These are phyloP conservation scores for Diaporthe citriasiana DNA, from an alignment of 2,329 filamentous ascomycete genomes.

Conservation along the genomic window DNA sequence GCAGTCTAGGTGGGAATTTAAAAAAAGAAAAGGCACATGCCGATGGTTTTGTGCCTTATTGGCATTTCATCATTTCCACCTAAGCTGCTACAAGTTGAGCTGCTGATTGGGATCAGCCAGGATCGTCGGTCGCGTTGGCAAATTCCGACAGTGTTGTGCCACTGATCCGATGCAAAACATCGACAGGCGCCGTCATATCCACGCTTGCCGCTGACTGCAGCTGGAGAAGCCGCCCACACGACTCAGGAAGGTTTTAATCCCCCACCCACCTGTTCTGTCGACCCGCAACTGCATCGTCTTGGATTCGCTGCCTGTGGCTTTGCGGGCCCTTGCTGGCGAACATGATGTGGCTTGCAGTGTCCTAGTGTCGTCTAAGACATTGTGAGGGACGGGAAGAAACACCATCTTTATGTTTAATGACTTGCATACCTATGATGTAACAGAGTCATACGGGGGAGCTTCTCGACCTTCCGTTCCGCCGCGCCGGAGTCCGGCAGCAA, in stretches of 20 bases:
- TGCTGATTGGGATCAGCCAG: conserved; percentile 29
- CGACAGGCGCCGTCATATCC: not conserved
- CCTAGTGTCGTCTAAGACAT: not conserved
- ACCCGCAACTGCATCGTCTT: conserved; percentile 14
- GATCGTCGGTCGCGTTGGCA: conserved; percentile 32
- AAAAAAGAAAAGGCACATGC: not conserved
- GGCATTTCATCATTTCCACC: conserved; percentile 30
- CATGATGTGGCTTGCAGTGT: conserved; percentile 10
- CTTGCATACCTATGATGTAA: conserved; percentile 27
- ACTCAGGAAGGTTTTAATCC: conserved; percentile 8
- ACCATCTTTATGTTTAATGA: not conserved
- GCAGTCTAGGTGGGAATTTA: not conserved
- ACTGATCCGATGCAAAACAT: not conserved
- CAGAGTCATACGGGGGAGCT: not conserved
- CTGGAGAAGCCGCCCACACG: conserved; percentile 14
- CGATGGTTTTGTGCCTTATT: conserved; percentile 1
- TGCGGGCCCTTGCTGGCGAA: not conserved
- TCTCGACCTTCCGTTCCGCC: not conserved
- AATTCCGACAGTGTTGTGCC: conserved; percentile 22
- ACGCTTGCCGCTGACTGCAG: not conserved
- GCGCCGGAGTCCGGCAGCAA: not conserved
- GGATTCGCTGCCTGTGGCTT: not conserved
- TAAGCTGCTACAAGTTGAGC: not conserved
- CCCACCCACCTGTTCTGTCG: not conserved
- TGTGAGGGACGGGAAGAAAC: not conserved